phyloP scores from a whole-genome alignment of 73 alveolate genomes.

The Paramecium sonneborni region DNA sequence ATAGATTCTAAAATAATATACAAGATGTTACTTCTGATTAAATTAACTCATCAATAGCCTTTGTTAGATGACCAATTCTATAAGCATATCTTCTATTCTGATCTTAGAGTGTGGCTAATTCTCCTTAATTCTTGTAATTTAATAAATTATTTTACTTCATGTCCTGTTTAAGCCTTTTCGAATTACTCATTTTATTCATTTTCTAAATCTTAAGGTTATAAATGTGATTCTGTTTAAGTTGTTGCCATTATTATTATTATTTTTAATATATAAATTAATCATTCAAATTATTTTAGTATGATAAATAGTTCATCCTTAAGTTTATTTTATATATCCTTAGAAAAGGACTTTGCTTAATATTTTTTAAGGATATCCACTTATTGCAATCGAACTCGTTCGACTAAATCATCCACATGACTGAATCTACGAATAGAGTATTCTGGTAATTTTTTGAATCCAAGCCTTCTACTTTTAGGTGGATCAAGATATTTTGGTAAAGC shows the following conservation, averaged over 20 bases:
- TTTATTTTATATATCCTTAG: background rate
- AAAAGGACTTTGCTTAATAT: background rate
- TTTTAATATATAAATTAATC: background rate
- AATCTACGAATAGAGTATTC: background rate
- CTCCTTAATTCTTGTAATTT: background rate
- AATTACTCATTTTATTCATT: background rate
- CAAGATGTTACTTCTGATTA: background rate
- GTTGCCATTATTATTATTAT: background rate
- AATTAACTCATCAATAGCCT: constrained; percentile 5
- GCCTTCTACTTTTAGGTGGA: background rate
- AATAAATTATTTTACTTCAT: background rate
- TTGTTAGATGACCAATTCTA: background rate
- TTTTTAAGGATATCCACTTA: background rate
- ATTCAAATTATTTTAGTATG: background rate
- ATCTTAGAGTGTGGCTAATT: background rate
- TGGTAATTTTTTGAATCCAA: background rate
- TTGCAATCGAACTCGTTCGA: background rate
- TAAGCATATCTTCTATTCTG: background rate
- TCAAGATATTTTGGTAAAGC: background rate
- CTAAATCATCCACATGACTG: background rate
- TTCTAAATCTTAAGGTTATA: background rate
- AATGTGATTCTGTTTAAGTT: background rate
- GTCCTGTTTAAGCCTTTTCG: background rate
- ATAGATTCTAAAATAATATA: background rate
- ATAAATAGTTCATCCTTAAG: background rate